Percentiles rank a stretch among this genome's conserved stretches.
Conservation (phyloP, 805 yeast species). For the Ogataea salicorniae region DNA sequence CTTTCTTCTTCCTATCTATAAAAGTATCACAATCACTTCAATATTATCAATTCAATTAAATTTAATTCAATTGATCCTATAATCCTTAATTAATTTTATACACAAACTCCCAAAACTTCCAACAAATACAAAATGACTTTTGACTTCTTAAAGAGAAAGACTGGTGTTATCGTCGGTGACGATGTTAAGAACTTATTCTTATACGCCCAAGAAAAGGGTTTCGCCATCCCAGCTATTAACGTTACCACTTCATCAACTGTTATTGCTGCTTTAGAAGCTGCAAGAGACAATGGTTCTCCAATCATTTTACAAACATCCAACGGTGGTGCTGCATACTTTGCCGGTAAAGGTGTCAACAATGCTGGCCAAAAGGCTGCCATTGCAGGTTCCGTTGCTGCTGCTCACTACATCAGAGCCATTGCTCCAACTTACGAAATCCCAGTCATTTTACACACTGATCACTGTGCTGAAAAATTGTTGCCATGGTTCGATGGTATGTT, state of each 20-base stretch:
- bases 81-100: no score
- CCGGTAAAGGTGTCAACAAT: slow-evolving; percentile 98
- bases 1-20: no score
- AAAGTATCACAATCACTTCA: no score
- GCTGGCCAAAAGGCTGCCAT: slow-evolving; percentile 90
- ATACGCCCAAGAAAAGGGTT: slow-evolving; percentile 88
- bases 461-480: slow-evolving; percentile 95
- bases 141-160: slow-evolving; percentile 80
- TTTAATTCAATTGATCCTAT: no score
- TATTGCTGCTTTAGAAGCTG: slow-evolving; percentile 95
- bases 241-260: slow-evolving; percentile 97
- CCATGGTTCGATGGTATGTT: slow-evolving; percentile 99
- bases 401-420: slow-evolving; percentile 92
- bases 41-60: no score
- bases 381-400: slow-evolving; percentile 94
- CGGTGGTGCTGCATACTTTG: slow-evolving; percentile 99
- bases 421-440: slow-evolving; percentile 97
- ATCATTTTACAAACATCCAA: slow-evolving; percentile 94
- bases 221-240: slow-evolving; percentile 98
- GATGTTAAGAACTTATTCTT: slow-evolving; percentile 84
- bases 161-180: slow-evolving; percentile 99
- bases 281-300: slow-evolving; percentile 91
- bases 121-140: slow-evolving; percentile 21
- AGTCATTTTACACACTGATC: slow-evolving; percentile 95
- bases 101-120: background rate